Conservation (phyloP, 2,329 filamentous ascomycete genomes). For the Purpureocillium lavendulum region DNA sequence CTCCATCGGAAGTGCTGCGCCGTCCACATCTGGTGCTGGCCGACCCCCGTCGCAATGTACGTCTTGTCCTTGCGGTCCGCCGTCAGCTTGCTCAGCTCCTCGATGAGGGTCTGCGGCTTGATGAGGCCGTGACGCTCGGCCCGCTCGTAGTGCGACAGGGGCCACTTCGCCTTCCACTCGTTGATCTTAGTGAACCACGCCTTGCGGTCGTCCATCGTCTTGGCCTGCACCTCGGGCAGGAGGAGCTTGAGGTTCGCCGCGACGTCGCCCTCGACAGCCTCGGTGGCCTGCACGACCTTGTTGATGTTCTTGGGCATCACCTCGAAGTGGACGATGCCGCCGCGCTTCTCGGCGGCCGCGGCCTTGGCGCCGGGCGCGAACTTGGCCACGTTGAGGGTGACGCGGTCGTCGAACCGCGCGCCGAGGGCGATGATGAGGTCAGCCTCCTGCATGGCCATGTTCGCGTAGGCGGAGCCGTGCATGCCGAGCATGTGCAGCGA, state of each 20-base stretch:
- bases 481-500: slow-evolving; percentile 97
- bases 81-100: slow-evolving; percentile 80
- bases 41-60: slow-evolving; percentile 87
- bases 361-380: slow-evolving; percentile 85
- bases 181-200: slow-evolving; percentile 89
- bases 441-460: slow-evolving; percentile 95
- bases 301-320: slow-evolving; percentile 99
- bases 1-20: slow-evolving; percentile 97
- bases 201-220: slow-evolving; percentile 55
- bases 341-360: slow-evolving; percentile 75
- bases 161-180: slow-evolving; percentile 87
- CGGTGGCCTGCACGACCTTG: slow-evolving; percentile 95
- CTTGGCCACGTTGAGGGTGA: slow-evolving; percentile 71
- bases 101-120: slow-evolving; percentile 90
- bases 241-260: slow-evolving; percentile 68
- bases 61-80: slow-evolving; percentile 72
- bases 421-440: slow-evolving; percentile 94
- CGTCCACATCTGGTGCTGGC: slow-evolving; percentile 98
- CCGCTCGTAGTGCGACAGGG: slow-evolving; percentile 72
- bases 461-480: slow-evolving; percentile 95
- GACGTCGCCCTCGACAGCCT: slow-evolving; percentile 91
- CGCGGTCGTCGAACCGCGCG: slow-evolving; percentile 92
- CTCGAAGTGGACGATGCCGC: slow-evolving; percentile 95
- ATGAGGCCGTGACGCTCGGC: slow-evolving; percentile 70
- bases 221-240: slow-evolving; percentile 60